Base-by-base conservation (phyloP, 192 early-diverging fungal species). In the Coemansia pectinata region DNA sequence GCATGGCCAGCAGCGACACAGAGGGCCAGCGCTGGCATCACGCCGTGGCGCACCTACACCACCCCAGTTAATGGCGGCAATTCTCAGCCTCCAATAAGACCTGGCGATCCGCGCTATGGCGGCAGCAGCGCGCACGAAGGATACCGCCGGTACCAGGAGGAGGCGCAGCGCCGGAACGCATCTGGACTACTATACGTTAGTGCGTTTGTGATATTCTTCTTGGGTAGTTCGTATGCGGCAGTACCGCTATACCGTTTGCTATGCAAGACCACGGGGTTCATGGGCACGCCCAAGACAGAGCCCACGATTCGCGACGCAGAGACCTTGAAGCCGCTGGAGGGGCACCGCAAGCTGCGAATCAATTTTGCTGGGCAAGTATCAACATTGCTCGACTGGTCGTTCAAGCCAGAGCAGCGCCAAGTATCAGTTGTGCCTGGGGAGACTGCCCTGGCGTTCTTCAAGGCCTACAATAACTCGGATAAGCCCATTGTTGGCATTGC, bases 401-500 rank as follows among this genome's bases (percentile, higher is more conserved):
- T 99, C 71, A 85, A 86, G 36, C 97, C 97, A 1, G 90, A 96
- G 74, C 93, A 94, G 40, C 84, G 90, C 14, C 90, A 94, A 63
- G 89, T 99, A 34, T 82, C 76, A 9, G 92, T 99, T n/a, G 84
- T 95, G 8, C 97, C 97, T 10, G 97, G 97, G 0, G 97, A 99
- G 71, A 98, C 97, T 0, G 94, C 96, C 7, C 72, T 99, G 63
- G 94, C 97, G 6, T 99, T 99, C 71, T 99, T 95, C 85, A 93
- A 89, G 36, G 97, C 97, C 31, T 89, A 92, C 71, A 97, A 95
- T 81, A 85, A 86, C 39, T 89, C 91, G 27, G 86, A 90, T 29
- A 88, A 94, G 67, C 93, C 95, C 69, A 89, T 99, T 42, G 90
- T 97, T 62, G 97, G 97, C 12, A 92, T 99, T 66, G 93, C 94